Base-by-base conservation (phyloP, 2,329 filamentous ascomycete genomes). In the Colletotrichum ledebouriae region DNA sequence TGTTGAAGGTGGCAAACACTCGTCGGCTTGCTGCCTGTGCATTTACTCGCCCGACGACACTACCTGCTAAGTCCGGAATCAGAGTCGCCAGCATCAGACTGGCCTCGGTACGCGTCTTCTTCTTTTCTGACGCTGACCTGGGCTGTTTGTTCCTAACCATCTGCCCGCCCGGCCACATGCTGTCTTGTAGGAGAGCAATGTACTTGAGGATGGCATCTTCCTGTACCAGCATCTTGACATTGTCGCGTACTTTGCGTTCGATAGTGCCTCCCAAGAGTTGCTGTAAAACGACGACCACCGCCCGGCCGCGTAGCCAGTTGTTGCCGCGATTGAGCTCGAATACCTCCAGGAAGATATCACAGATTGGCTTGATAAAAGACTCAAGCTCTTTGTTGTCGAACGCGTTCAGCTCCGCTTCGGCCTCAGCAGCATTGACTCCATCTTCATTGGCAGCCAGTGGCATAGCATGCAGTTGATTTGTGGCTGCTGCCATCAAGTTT, bases 331-430 rank as follows among this genome's bases (percentile, higher is more conserved):
- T 97, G 44, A 99, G 86, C 76, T 97, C 94, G 76, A 99, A 99
- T 0, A 94, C 89, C 77, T 99, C 96, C 15, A 99, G 87, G 80
- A 99, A 99, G 69, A 99, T 90, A 78, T 99, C 96, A 79, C 94
- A 98, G 70, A 99, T 98, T 4, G 96, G 97, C 77, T 98, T 99
- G 74, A 99, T 96, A 75, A 99, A 98, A 1, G 96, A 96, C 76
- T 97, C 94, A 2, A 94, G 85, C 73, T 97, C 94, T 74, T 90
- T 91, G 76, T 93, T 91, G 79, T 98, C 95, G 75, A 97, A 98
- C 0, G 95, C 95, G 66, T 94, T 93, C 56, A 99, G 84, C 79
- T 98, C 96, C 0, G 95, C 95, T 79, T 98, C 94, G 0, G 94
- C 96, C 81, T 98, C 96, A 2, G 90, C 87, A 2, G 87, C 84